These are phyloP conservation scores for Sanghuangporus sanghuang DNA, from an alignment of 1,284 basidiomycete species.

Conservation along the genomic window DNA sequence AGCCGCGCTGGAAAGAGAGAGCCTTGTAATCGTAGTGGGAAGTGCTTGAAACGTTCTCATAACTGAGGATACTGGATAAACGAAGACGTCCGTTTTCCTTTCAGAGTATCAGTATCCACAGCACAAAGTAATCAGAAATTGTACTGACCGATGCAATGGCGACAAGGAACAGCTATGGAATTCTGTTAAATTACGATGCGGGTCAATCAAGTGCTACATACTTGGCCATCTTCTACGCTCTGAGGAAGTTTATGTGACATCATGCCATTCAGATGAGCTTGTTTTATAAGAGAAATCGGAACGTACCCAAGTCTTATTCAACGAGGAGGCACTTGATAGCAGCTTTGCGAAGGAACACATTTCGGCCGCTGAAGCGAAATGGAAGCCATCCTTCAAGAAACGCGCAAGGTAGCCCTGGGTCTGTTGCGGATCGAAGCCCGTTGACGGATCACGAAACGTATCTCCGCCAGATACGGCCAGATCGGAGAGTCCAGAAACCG, in stretches of 20 bases:
- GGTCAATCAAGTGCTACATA: slow-evolving; percentile 22
- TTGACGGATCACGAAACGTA: slow-evolving; percentile 29
- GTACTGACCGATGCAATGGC: slow-evolving; percentile 36
- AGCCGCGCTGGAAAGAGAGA: slow-evolving; percentile 59
- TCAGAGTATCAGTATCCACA: background rate
- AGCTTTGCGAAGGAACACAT: slow-evolving; percentile 46
- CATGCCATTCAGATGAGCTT: background rate
- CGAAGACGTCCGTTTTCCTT: slow-evolving; percentile 50
- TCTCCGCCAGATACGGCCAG: slow-evolving; percentile 32
- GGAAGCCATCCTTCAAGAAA: slow-evolving; percentile 41
- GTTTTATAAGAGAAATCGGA: background rate
- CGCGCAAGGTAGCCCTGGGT: slow-evolving; percentile 44
- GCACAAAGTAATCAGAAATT: background rate
- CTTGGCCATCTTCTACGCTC: slow-evolving; percentile 51
- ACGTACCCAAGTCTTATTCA: slow-evolving; percentile 50
- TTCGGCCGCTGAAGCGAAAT: slow-evolving; percentile 36
- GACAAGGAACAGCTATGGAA: slow-evolving; percentile 37
- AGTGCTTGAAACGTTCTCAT: slow-evolving; percentile 36
- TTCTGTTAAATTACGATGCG: background rate
- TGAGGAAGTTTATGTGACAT: slow-evolving; percentile 21
- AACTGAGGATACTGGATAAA: slow-evolving; percentile 47
- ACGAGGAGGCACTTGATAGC: slow-evolving; percentile 41
- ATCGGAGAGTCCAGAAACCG: slow-evolving; percentile 42
- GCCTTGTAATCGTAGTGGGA: slow-evolving; percentile 29
- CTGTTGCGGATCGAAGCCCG: slow-evolving; percentile 38